Base-by-base conservation (phyloP, 768 basidiomycete genomes). In the Mycena metata region DNA sequence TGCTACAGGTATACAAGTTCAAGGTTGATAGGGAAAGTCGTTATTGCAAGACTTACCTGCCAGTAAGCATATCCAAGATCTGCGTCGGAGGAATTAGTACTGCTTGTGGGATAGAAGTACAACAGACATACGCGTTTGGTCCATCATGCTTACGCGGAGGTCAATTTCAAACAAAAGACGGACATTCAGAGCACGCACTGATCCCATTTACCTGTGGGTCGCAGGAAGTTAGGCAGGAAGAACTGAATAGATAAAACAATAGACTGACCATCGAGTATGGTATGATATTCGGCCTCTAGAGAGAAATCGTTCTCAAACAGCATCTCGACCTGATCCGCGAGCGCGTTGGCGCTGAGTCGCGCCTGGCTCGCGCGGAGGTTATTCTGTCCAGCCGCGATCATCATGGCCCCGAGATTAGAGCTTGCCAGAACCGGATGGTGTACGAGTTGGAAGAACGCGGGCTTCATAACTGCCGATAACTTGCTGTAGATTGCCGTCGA, bases 371-470 rank as follows among this genome's bases (percentile, higher is more conserved):
- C 89, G 36, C 86, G 82, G 35, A 91, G 68, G 72, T 89, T 89
- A 75, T 90, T 90, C 58, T 79, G 73, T 3, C 91, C 90, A 50
- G 89, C 89, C 24, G 81, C 78, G 35, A 92, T 82, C 72, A 89
- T 82, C 83, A 92, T 83, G 64, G 84, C 83, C 17, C 83, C 86
- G 33, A 91, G 75, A 55, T 88, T 91, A 50, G 82, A 79, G 69
- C 86, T 88, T 0, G 90, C 90, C 55, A 86, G 76, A 21, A 90
- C 84, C 5, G 90, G 87, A 71, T 91, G 89, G 35, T 90, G 89
- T 1, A 94, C 85, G n/a, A 90, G 83, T 75, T 94, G 84, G 85
- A 88, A 92, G 81, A 88, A 93, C 0, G 91, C 86, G 1, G 89
- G 82, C 71, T 90, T 80, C 64, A 78, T 82, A 1, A 72, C 80